phyloP scores from a whole-genome alignment of 352 stramenopile genomes.

The Phytophthora cryptogea region DNA sequence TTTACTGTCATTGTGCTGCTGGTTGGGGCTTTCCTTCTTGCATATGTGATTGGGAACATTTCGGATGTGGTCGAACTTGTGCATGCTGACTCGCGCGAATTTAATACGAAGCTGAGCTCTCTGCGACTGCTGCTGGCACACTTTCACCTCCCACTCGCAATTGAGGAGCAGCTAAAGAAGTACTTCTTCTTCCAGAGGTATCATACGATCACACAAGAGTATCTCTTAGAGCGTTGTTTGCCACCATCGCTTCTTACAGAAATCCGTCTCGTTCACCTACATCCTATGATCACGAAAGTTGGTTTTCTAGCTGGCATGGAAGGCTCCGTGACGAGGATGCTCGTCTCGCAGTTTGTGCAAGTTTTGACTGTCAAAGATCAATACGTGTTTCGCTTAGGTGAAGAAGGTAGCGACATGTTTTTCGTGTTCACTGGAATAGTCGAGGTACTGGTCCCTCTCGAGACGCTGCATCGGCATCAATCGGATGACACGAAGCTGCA shows the following conservation, averaged over 20 bases:
- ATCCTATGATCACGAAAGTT: conserved; percentile 65
- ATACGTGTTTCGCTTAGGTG: conserved; percentile 47
- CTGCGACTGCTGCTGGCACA: conserved; percentile 57
- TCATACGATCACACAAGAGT: conserved; percentile 66
- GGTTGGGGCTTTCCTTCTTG: conserved; percentile 47
- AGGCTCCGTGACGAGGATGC: conserved; percentile 14
- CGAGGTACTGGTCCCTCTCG: conserved; percentile 47
- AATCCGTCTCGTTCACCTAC: conserved; percentile 57
- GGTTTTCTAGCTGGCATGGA: conserved; percentile 58
- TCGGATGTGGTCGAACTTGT: conserved; percentile 60
- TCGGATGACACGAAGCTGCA: conserved; percentile 35
- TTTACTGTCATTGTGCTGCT: conserved; percentile 57
- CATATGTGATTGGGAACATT: conserved; percentile 66
- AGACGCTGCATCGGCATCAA: conserved; percentile 32
- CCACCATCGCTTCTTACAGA: conserved; percentile 59
- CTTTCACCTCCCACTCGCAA: conserved; percentile 47
- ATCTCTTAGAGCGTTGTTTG: conserved; percentile 50
- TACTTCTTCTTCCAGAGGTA: conserved; percentile 72
- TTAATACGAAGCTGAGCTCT: conserved; percentile 60
- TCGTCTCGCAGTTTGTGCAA: conserved; percentile 59
- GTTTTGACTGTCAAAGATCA: conserved; percentile 51
- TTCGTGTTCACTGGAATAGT: conserved; percentile 65
- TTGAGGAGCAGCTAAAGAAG: conserved; percentile 65
- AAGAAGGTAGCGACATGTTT: conserved; percentile 64
- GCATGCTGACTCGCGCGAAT: conserved; percentile 54